A percentile compares a stretch with the other conserved stretches of the same genome.
Conservation (phyloP, 306 rosid genomes). For the Gynostemma pentaphyllum region DNA sequence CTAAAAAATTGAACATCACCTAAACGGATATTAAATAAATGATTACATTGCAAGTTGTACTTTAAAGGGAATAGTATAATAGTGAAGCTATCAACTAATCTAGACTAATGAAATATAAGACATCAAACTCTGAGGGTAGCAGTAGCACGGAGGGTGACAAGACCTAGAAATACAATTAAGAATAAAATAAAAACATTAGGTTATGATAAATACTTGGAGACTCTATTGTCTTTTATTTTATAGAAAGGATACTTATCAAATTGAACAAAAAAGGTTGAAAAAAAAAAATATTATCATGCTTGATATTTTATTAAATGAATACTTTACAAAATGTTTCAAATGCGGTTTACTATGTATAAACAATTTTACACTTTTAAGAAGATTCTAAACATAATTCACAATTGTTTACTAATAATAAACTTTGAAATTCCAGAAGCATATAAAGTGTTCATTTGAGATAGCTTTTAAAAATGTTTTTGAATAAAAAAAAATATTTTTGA, state of each 20-base stretch:
- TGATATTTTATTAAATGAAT: too few relatives aligned
- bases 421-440: too few relatives aligned
- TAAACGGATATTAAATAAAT: neutral
- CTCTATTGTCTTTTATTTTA: too few relatives aligned
- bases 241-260: neutral
- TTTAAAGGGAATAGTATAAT: neutral
- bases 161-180: neutral
- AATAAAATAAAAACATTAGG: neutral
- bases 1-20: neutral
- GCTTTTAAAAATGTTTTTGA: too few relatives aligned
- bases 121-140: neutral
- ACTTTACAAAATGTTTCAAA: too few relatives aligned
- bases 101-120: neutral
- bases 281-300: neutral
- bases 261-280: neutral
- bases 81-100: constrained; percentile 1
- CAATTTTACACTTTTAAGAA: too few relatives aligned
- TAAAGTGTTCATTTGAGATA: too few relatives aligned
- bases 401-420: too few relatives aligned
- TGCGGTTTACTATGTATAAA: neutral
- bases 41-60: constrained; percentile 3
- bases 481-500: too few relatives aligned
- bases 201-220: neutral
- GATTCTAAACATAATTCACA: too few relatives aligned
- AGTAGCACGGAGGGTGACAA: neutral